Base-by-base conservation (phyloP, 495 filamentous ascomycete species). In the Neurospora sp. region DNA sequence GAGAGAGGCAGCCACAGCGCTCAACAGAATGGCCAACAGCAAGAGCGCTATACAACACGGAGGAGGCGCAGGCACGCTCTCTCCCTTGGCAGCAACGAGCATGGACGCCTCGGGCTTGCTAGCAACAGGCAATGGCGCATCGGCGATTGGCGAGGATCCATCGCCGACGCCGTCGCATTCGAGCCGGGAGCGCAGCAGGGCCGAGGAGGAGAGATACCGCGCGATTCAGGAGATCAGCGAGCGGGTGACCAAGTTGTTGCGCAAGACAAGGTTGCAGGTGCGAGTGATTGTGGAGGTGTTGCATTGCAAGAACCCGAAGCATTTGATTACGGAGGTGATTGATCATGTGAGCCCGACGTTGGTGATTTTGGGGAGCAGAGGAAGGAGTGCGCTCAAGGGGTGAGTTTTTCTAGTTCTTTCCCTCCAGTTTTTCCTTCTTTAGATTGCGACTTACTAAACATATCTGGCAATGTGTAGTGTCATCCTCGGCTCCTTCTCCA, bases 241-340 rank as follows among this genome's bases (percentile, higher is more conserved):
- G 46, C 87, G 91, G 2, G 93, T 95, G 73, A 88, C 94, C 40
- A 92, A 91, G 76, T 82, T 98, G 61, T 84, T 99, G 73, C 87
- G 95, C 74, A 96, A 94, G 85, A 99, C 96, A 6, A 85, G 92
- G 71, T 84, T 99, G 48, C 95, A 98, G 79, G 94, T 97, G 42
- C 89, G 93, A 68, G 89, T 97, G 70, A 93, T 96, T 37, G 91
- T 99, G 41, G 96, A 99, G 80, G 95, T 98, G 27, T 93, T 98
- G 74, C 95, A 98, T 80, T 98, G 96, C 90, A 98, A 97, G 86
- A 97, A 92, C 76, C 94, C 95, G 8, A 93, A 91, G 81, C 89
- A 93, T 79, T 83, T 96, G 78, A 89, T 96, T 59, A 94, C 91
- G 4, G 93, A 96, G 83, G 92, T 94, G 74, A 98, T 99, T 78